A percentile compares a stretch with the other conserved stretches of the same genome.
These are phyloP conservation scores for Mytilinidion resinicola DNA, from an alignment of 495 filamentous ascomycete species.

Conservation along the genomic window DNA sequence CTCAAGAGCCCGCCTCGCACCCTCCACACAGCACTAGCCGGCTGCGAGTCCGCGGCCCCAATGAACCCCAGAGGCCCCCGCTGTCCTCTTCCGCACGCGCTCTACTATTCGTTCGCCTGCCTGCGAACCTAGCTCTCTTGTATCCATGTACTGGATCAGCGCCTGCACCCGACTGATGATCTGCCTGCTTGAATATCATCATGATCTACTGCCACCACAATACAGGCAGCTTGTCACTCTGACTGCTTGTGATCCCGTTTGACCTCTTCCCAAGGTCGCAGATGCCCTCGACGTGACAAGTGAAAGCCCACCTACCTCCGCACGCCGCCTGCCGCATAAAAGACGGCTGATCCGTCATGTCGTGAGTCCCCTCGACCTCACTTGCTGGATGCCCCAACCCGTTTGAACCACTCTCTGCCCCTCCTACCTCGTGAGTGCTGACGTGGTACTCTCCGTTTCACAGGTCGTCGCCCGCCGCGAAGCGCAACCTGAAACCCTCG, in stretches of 20 bases:
- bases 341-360: slow-evolving; percentile 19
- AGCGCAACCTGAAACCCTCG: slow-evolving; percentile 29
- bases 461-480: slow-evolving; percentile 27
- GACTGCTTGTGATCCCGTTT: slow-evolving; percentile 8
- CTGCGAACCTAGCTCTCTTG: slow-evolving; percentile 25
- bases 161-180: slow-evolving; percentile 23
- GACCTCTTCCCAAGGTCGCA: background rate
- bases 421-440: slow-evolving; percentile 13
- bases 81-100: slow-evolving; percentile 17
- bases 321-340: background rate
- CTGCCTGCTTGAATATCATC: slow-evolving; percentile 30
- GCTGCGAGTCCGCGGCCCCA: slow-evolving; percentile 9
- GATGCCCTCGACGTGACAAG: slow-evolving; percentile 5
- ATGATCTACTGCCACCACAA: slow-evolving; percentile 25
- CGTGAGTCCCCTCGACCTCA: slow-evolving; percentile 26
- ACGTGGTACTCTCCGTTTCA: slow-evolving; percentile 25
- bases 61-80: slow-evolving; percentile 21
- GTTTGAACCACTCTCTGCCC: background rate
- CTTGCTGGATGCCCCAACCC: background rate
- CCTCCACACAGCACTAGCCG: slow-evolving; percentile 3
- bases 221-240: slow-evolving; percentile 9
- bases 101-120: slow-evolving; percentile 26
- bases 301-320: slow-evolving; percentile 10
- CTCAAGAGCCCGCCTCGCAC: background rate
- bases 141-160: slow-evolving; percentile 31